These are phyloP conservation scores for Thalassiosira hispida DNA, from an alignment of 352 stramenopile genomes.

Conservation along the genomic window DNA sequence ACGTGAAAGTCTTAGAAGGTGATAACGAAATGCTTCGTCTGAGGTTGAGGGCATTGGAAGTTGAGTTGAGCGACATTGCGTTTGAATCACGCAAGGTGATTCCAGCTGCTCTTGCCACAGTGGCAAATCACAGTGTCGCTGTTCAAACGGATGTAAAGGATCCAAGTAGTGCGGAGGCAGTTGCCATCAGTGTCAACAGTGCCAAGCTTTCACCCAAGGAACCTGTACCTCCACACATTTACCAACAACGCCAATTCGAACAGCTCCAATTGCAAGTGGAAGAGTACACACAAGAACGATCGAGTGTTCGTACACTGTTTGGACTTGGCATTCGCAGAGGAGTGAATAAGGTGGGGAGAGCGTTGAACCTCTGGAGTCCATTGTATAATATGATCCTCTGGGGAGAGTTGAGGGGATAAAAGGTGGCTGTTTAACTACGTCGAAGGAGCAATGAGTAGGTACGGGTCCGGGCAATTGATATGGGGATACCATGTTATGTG, in stretches of 20 bases:
- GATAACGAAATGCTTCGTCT: slow-evolving; percentile 43
- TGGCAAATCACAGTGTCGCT: background rate
- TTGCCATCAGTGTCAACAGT: slow-evolving; percentile 4
- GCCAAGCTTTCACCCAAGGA: slow-evolving; percentile 30
- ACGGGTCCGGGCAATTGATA: background rate
- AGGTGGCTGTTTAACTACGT: background rate
- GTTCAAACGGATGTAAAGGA: background rate
- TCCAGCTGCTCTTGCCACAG: slow-evolving; percentile 7
- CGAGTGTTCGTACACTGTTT: slow-evolving; percentile 40
- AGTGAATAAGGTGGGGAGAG: slow-evolving; percentile 28
- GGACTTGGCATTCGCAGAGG: slow-evolving; percentile 25
- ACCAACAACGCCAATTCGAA: slow-evolving; percentile 34
- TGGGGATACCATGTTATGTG: background rate
- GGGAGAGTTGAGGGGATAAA: background rate
- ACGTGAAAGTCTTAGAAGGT: slow-evolving; percentile 23
- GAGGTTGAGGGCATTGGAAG: slow-evolving; percentile 39
- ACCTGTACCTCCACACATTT: slow-evolving; percentile 31
- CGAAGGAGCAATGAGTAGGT: too few relatives aligned
- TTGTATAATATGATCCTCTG: slow-evolving; percentile 30
- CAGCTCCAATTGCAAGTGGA: slow-evolving; percentile 31
- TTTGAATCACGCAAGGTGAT: slow-evolving; percentile 40
- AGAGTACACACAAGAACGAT: slow-evolving; percentile 38
- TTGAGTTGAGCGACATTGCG: slow-evolving; percentile 50
- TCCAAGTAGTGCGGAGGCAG: slow-evolving; percentile 2
- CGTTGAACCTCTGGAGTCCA: slow-evolving; percentile 44